phyloP scores from a whole-genome alignment of 371 early-diverging fungal species.

The Chytridium lagenaria region DNA sequence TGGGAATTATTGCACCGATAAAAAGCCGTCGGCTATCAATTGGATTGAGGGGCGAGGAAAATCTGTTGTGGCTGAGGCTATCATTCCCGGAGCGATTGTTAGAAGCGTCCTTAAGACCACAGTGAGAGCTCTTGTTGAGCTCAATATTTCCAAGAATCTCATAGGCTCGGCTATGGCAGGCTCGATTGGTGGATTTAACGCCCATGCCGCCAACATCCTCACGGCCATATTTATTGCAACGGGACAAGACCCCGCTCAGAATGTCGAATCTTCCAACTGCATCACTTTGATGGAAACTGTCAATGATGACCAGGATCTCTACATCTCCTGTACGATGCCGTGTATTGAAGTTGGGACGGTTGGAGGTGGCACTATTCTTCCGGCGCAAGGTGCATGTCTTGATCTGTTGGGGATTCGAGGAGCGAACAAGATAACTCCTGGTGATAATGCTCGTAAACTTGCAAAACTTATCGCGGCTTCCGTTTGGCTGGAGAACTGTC shows the following conservation, averaged over 20 bases:
- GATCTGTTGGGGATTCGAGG: slow-evolving; percentile 91
- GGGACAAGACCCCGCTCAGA: slow-evolving; percentile 98
- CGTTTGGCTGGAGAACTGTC: slow-evolving; percentile 97
- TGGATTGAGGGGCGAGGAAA: slow-evolving; percentile 98
- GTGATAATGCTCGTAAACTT: slow-evolving; percentile 84
- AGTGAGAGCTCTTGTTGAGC: slow-evolving; percentile 75
- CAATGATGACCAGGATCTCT: slow-evolving; percentile 76
- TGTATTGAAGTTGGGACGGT: slow-evolving; percentile 95
- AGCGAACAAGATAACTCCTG: slow-evolving; percentile 81
- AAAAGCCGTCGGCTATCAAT: slow-evolving; percentile 97
- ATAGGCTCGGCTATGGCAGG: slow-evolving; percentile 97
- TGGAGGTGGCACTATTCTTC: slow-evolving; percentile 93
- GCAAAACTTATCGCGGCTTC: slow-evolving; percentile 90
- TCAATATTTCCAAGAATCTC: slow-evolving; percentile 90
- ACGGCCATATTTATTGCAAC: slow-evolving; percentile 95
- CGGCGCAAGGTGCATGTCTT: slow-evolving; percentile 88
- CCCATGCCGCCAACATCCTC: slow-evolving; percentile 94
- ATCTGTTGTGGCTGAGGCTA: slow-evolving; percentile 88
- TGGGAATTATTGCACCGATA: slow-evolving; percentile 97
- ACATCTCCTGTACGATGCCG: slow-evolving; percentile 94
- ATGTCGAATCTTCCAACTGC: slow-evolving; percentile 94
- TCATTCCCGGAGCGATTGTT: slow-evolving; percentile 82
- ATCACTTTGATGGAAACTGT: slow-evolving; percentile 94
- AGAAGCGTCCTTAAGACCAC: slow-evolving; percentile 88
- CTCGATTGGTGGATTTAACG: slow-evolving; percentile 93